Evolutionary conservation across 495 filamentous ascomycete species (phyloP).

Genomic region (Penicillium arizonense): DNA sequence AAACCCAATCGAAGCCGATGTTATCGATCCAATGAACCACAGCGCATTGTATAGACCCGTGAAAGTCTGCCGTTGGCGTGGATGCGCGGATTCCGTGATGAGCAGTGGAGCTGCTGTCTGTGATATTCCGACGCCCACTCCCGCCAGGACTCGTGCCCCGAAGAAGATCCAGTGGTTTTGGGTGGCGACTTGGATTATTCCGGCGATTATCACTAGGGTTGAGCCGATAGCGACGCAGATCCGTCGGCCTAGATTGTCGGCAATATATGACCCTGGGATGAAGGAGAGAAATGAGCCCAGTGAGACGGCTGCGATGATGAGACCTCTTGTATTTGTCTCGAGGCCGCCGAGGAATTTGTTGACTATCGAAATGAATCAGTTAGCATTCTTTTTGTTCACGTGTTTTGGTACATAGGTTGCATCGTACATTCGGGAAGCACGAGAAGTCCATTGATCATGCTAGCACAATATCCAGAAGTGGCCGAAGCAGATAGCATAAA

Average conservation of each 20-base stretch:
- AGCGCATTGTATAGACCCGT: slow-evolving; percentile 27
- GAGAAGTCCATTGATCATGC: slow-evolving; percentile 28
- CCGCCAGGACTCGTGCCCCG: slow-evolving; percentile 19
- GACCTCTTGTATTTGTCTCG: slow-evolving; percentile 14
- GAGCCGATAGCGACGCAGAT: slow-evolving; percentile 20
- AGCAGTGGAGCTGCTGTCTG: slow-evolving; percentile 29
- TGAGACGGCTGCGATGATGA: slow-evolving; percentile 27
- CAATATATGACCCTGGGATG: slow-evolving; percentile 25
- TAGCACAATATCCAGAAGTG: slow-evolving; percentile 27
- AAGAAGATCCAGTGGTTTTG: slow-evolving; percentile 25
- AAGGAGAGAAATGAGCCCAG: slow-evolving; percentile 25
- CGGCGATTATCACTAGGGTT: slow-evolving; percentile 17
- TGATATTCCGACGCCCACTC: slow-evolving; percentile 24
- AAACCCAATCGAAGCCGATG: slow-evolving; percentile 20
- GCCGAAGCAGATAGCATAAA: slow-evolving; percentile 29
- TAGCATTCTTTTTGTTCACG: neutral
- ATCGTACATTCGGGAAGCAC: slow-evolving; percentile 29
- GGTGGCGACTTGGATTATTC: slow-evolving; percentile 18
- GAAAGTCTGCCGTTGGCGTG: slow-evolving; percentile 19
- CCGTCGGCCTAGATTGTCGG: slow-evolving; percentile 22
- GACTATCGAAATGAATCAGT: slow-evolving; percentile 6
- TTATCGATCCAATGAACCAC: slow-evolving; percentile 29
- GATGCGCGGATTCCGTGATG: slow-evolving; percentile 25
- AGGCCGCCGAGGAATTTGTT: slow-evolving; percentile 16
- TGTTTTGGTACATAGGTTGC: neutral